Evolutionary conservation across 192 early-diverging fungal species (phyloP), one percentile per base, ranked within the genome.

Genomic region (Helicostylum pulchrum): DNA sequence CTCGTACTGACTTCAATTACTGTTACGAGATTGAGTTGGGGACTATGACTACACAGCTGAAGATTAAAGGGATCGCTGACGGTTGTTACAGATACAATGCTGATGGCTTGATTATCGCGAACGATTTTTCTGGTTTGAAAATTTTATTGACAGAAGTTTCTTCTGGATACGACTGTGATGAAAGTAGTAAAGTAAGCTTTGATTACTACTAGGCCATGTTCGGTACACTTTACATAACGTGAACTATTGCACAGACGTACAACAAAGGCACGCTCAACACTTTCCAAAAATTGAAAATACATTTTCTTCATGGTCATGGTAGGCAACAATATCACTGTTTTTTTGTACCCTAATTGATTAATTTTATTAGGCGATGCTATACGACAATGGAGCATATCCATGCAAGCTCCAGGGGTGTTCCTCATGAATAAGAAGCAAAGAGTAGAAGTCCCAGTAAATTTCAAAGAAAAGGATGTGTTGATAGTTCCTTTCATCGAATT

Each of bases 341-440:
- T 47, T 47, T 47, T 61, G 20, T 17, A 48, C 49, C 26, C 50
- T 10, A n/a, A 61, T 36, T 61, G 36, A 43, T 61, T 43, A 4
- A 43, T 49, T 51, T 8, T 36, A 58, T 58, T 45, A 47, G 56
- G 56, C 56, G 39, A 44, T 43, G 12, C 47, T 8, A 36, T 36
- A 61, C 47, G 60, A 61, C 46, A 32, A 2, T 61, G 45, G 60
- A 19, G 10, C 9, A 47, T 49, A 12, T 49, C 60, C 9, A 61
- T 10, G 47, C 68, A 92, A 19, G 12, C 56, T 21, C 56, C 15
- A n/a, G 43, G 56, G 7, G 17, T 58, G 1, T 58, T 32, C 39
- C 7, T 58, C 20, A 58, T 58, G 56, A 20, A 11, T 30, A 58
- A 58, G 17, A 42, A 58, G 56, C 56, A 58, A 19, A 58, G 42